These are phyloP conservation scores for Aspergillus cavernicola DNA, from an alignment of 495 filamentous ascomycete genomes.

Conservation along the genomic window DNA sequence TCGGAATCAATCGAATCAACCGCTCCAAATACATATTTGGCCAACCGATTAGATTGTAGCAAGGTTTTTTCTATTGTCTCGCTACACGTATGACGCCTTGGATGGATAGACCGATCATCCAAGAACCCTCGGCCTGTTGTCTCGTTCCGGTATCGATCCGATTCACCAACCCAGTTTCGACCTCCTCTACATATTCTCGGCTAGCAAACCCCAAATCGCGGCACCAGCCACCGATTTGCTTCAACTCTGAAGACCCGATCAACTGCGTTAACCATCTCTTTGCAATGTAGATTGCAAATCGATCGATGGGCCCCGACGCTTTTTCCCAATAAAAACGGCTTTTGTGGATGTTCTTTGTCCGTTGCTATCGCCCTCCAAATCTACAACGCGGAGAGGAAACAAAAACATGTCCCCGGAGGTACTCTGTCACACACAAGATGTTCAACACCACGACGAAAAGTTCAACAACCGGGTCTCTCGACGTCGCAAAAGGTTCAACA, in stretches of 20 bases:
- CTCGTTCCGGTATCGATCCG: conserved; percentile 35
- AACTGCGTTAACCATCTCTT: conserved; percentile 75
- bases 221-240: conserved; percentile 51
- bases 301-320: conserved; percentile 66
- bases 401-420: conserved; percentile 83
- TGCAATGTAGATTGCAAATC: conserved; percentile 46
- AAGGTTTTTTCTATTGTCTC: conserved; percentile 39
- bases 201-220: conserved; percentile 48
- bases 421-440: conserved; percentile 72
- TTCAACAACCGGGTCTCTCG: conserved; percentile 14
- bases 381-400: conserved; percentile 62
- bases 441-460: conserved; percentile 1
- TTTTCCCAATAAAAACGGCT: conserved; percentile 58
- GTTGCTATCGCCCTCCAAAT: conserved; percentile 58
- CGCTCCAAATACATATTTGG: conserved; percentile 21
- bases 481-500: conserved; percentile 33
- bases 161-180: conserved; percentile 12
- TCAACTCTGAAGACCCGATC: conserved; percentile 47
- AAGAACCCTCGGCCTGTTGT: conserved; percentile 35
- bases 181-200: conserved; percentile 24
- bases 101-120: conserved; percentile 19
- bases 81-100: conserved; percentile 21
- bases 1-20: conserved; percentile 40
- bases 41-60: conserved; percentile 33
- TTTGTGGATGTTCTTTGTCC: conserved; percentile 86